Conservation (phyloP, 2,329 filamentous ascomycete genomes). For the Fusarium sublunatum region DNA sequence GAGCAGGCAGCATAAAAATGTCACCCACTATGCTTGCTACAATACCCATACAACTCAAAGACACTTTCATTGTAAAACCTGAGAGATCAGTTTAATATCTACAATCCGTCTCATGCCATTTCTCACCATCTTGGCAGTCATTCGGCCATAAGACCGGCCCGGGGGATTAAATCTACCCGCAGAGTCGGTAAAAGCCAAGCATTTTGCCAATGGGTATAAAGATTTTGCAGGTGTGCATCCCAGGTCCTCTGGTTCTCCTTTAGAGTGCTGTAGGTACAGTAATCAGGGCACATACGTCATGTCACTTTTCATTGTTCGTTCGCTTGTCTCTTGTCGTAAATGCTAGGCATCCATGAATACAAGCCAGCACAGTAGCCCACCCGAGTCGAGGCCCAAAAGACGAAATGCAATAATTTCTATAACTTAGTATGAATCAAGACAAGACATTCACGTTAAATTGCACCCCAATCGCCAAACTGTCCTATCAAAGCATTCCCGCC, state of each 20-base stretch:
- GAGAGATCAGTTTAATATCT: not conserved
- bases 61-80: not conserved
- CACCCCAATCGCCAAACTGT: conserved; percentile 65
- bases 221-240: not conserved
- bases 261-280: too few species aligned
- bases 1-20: not conserved
- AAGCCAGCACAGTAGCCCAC: not conserved
- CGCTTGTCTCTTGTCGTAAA: not conserved
- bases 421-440: conserved; percentile 39
- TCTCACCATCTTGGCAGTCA: not conserved
- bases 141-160: conserved; percentile 1
- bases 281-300: not conserved
- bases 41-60: not conserved
- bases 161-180: not conserved
- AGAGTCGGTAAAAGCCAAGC: not conserved
- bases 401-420: conserved; percentile 33
- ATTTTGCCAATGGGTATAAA: not conserved
- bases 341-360: not conserved
- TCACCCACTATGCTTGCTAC: not conserved
- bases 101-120: not conserved
- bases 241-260: too few species aligned
- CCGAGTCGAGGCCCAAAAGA: not conserved
- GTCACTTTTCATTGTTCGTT: not conserved
- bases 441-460: conserved; percentile 56
- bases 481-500: conserved; percentile 59